Conservation (phyloP, 352 stramenopile species). For the Phytopythium litorale region DNA sequence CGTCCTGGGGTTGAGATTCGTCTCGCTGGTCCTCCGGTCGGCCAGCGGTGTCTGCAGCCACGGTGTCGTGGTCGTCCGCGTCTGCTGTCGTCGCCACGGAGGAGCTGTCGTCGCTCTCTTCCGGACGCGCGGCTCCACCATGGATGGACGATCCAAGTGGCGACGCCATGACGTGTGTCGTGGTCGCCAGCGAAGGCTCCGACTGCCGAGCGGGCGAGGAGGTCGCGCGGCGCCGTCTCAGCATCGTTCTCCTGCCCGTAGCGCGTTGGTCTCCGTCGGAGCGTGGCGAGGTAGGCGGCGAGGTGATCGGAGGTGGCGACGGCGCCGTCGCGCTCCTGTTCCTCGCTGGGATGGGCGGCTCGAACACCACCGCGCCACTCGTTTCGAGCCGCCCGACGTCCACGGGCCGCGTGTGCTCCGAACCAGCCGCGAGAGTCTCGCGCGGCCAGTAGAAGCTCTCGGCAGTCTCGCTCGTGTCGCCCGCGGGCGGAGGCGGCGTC, state of each 20-base stretch:
- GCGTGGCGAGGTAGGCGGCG: neutral
- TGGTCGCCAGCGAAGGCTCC: neutral
- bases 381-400: neutral
- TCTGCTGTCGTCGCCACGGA: neutral
- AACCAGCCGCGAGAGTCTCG: neutral
- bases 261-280: neutral
- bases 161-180: neutral
- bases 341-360: neutral
- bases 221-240: neutral
- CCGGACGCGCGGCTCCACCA: neutral
- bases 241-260: neutral
- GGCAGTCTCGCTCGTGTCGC: slow-evolving; percentile 10
- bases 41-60: neutral
- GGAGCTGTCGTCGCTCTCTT: neutral
- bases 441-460: slow-evolving; percentile 10
- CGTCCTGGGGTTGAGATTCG: neutral
- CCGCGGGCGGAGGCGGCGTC: slow-evolving; percentile 14
- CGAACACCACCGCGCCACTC: neutral
- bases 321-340: neutral
- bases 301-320: neutral
- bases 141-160: neutral
- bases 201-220: neutral
- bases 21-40: neutral
- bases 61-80: neutral
- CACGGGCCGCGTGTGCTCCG: neutral